Conservation (phyloP, 2,329 filamentous ascomycete species). For the Geoglossum cookeanum region DNA sequence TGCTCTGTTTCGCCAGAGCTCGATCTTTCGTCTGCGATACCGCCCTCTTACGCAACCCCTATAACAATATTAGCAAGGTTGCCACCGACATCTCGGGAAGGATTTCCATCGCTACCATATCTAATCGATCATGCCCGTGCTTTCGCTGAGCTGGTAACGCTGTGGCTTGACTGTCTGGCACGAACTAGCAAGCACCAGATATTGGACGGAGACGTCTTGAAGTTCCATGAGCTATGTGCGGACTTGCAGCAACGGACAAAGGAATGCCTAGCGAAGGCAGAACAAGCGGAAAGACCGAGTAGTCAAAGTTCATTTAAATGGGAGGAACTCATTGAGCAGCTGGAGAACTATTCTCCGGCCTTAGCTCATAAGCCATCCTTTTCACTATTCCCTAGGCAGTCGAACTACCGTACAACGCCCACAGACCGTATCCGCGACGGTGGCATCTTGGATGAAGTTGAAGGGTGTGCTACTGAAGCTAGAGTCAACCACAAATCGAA, state of each 20-base stretch:
- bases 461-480: neutral
- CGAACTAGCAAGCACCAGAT: neutral
- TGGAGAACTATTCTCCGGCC: neutral
- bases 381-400: neutral
- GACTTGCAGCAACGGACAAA: constrained; percentile 1
- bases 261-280: constrained; percentile 2
- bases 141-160: constrained; percentile 62
- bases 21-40: constrained; percentile 36
- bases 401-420: neutral
- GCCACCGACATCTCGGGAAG: constrained; percentile 64
- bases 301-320: neutral
- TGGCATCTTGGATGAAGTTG: neutral
- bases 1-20: constrained; percentile 64
- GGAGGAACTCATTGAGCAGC: constrained; percentile 1
- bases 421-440: neutral
- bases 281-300: constrained; percentile 1
- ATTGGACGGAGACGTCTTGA: neutral
- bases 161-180: constrained; percentile 46
- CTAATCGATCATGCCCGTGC: constrained; percentile 77
- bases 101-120: constrained; percentile 83
- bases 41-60: constrained; percentile 80
- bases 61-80: constrained; percentile 74
- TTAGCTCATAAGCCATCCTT: neutral
- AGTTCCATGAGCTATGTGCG: constrained; percentile 5
- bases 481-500: neutral